Evolutionary conservation across 2,329 filamentous ascomycete genomes (phyloP), one percentile per base, ranked within the genome.

Genomic region (Apiospora sp.): DNA sequence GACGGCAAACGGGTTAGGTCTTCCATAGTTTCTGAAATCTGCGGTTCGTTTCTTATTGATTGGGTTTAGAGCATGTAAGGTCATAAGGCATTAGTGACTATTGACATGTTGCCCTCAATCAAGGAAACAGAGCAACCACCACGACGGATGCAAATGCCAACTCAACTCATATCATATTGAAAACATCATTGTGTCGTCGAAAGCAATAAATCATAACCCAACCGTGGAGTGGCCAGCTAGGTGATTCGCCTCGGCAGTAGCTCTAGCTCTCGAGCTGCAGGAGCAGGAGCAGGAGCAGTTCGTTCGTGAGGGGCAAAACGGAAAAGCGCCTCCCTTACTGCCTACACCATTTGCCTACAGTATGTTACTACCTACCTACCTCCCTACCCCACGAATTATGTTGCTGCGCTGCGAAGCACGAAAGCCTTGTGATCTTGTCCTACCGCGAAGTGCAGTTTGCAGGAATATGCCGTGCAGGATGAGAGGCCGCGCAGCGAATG

Each of bases 191-290:
- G 19, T 41, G 58, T 41, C 58, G 58, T 64, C 58, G 19, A 64
- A 64, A 34, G 34, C 34, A 64, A 64, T 64, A 4, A 64, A 41
- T 24, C 30, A 64, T 64, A 37, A 37, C 4, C 54, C 10, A 61
- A 16, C 19, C 16, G 6, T 41, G 19, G 51, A 64, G n/a, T 2
- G n/a, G 46, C 46, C 46, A 24, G 58, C 58, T 19, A 64, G 58
- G 22, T 22, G 58, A 41, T 13, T 41, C 34, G 30, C 7, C 8
- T 41, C 34, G 58, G 34, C 34, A 64, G 34, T 61, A 37, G 27
- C 54, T 61, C 30, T 64, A 64, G 58, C 58, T 64, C 34, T 64
- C 19, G 58, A 41, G 34, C 58, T 64, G 34, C 58, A 64, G 34
- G 34, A 7, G 51, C 27, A 41, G 34, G 34, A 41, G 34, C 58